Base-by-base conservation (phyloP, 345 rosid species). In the Isatis tinctoria region DNA sequence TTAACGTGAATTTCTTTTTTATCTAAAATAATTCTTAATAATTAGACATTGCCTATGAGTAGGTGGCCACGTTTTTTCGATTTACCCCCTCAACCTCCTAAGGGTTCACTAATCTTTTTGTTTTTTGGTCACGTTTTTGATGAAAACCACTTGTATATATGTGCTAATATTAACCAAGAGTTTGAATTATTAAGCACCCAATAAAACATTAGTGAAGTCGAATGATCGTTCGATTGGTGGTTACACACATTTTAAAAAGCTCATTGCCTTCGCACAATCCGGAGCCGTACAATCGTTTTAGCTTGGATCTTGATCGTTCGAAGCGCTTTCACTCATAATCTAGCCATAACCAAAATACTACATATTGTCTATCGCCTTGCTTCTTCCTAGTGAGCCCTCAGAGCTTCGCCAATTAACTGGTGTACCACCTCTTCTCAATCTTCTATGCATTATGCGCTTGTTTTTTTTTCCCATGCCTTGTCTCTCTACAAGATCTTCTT, bases 51-150 rank as follows among this genome's bases (percentile, higher is more conserved):
- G 74, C 44, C 74, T 59, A 14, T 43, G 58, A 73, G 71, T 73
- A 73, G 77, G 77, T 73, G 63, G 65, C 71, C 77, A 73, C 77
- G 65, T 65, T 64, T 64, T 64, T 73, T 64, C 65, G 71, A 32
- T 52, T 62, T 30, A 51, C 35, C 27, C 48, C 63, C 65, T 64
- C 77, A 73, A 73, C 77, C 62, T 73, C 77, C 71, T 65, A 73
- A 73, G 76, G 76, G 70, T 44, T 64, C 70, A 64, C 56, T 73
- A 52, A 52, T 22, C 30, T 5, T 9, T 12, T 17, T 20, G 11
- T 20, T 22, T 10, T 45, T 33, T 36, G 26, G 26, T 37, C 56
- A 53, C 58, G 58, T 52, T 52, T 52, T 12, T 52, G 33, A 26
- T 52, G 26, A 52, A 22, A 52, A 52, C 28, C 17, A 26, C 58